Evolutionary conservation across 352 stramenopile genomes (phyloP), one percentile per base, ranked within the genome.

Genomic region (Thalassiosira livingstoniorum): DNA sequence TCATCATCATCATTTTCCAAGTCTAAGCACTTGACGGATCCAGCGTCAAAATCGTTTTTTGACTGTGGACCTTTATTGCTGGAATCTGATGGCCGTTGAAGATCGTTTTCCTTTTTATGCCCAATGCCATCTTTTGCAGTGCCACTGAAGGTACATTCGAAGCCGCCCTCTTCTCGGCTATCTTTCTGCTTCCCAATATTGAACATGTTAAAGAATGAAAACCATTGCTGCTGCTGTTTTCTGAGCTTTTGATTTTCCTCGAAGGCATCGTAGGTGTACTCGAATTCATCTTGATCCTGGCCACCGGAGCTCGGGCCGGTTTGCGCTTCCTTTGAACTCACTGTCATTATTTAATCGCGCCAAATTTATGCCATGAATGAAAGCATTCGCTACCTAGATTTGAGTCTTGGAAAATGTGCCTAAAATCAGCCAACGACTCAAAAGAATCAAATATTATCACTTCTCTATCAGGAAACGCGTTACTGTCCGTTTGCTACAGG

Each of bases 11-110:
- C 31, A 51, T 47, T 73, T 45, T 39, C 32, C 39, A 18, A 1
- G 23, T 47, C 62, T 18, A 42, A 69, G 0, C 55, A 78, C 31
- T 39, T 80, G 42, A 70, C 84, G 13, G 25, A 18, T 23, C n/a
- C 73, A 2, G 68, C 70, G 29, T 81, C 86, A 18, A 87, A 85
- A 71, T 62, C 82, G 72, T 80, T 65, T 73, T 68, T 87, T 54
- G 15, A 47, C 39, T 15, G 7, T 18, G 15, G 15, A 47, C 15
- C 39, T 47, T 47, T 47, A 15, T 15, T 47, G 15, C 27, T 43
- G 69, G 27, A 25, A 55, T n/a, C 45, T 34, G 25, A 15, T 45
- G 34, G 1, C 23, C 67, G 31, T 15, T 67, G 5, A 37, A 37
- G 34, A 15, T 70, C 21, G 35, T 2, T 11, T 23, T 70, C 31